Evolutionary conservation across 495 filamentous ascomycete species (phyloP), one percentile per base, ranked within the genome.

Genomic region (Podospora australis): DNA sequence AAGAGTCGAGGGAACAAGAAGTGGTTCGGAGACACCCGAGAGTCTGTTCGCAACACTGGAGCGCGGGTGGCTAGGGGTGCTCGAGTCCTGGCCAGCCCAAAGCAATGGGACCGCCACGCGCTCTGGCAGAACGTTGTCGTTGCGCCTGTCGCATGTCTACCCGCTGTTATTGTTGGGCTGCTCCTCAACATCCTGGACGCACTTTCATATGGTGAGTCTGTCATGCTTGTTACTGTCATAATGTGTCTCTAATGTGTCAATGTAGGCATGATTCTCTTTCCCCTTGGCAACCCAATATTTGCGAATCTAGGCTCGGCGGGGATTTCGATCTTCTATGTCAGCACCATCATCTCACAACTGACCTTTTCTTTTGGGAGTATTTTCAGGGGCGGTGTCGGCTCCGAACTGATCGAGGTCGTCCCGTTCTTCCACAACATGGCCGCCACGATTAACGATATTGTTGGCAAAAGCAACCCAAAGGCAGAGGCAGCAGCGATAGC

Each of bases 401-500:
- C 90, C n/a, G 92, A 97, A 62, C 85, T 97, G 83, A 97, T 97
- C 49, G 91, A 97, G 70, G 89, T 97, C 6, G 90, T 97, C 6
- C 91, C 91, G 2, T 97, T 96, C 67, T 96, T 96, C 60, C 91
- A 96, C 62, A 90, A 88, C 57, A 97, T 96, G 91, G 89, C 91
- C 1, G 84, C 85, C 59, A 89, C 84, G 9, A 95, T 97, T 51
- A 79, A 96, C 56, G 68, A 71, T 20, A 70, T 74, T 22, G 81
- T 97, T 38, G 88, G 90, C 5, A 79, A 84, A 55, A 81, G 90
- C 28, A 85, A 92, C 32, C 81, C 84, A 2, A 79, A 90, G 50
- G 82, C 88, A 3, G 86, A 97, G 23, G 77, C 95, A 42, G 90
- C 92, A 21, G 97, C 92, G 0, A 92, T n/a, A n/a, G n/a, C n/a